Base-by-base conservation (phyloP, 2,329 filamentous ascomycete species). In the Parascedosporium putredinis region DNA sequence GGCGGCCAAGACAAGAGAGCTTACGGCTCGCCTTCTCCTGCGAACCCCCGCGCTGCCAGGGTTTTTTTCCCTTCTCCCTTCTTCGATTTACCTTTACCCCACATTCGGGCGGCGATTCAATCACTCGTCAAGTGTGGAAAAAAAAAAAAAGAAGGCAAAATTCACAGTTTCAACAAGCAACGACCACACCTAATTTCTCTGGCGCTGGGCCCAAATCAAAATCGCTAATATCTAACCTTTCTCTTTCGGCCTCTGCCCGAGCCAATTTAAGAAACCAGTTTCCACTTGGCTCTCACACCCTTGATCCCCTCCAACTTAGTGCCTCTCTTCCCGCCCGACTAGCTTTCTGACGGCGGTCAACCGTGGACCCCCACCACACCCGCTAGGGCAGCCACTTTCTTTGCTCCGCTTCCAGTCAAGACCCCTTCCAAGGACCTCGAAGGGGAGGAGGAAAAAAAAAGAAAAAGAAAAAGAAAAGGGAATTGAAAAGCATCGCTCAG, bases 31-130 rank as follows among this genome's bases (percentile, higher is more conserved):
- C 24, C 24, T 43, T 38, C 33, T 24, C 33, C 33, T 14, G 4
- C 31, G 34, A 38, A 47, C 29, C 47, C 34, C 47, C 47, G 24
- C 36, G 47, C 47, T 27, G 45, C 45, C 54, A 47, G 47, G 43
- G 52, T 16, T 16, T 16, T 23, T 23, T 49, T 47, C n/a, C n/a
- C n/a, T n/a, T n/a, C n/a, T 50, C 49, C 51, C 45, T 51, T 50
- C 51, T n/a, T 31, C 44, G 44, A 34, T 36, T 50, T 36, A 22
- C 42, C 18, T 34, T 36, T 45, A 45, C 38, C 48, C 40, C 40
- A 50, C 40, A 45, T 50, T 27, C 42, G 29, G 20, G 18, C 48
- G 29, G 18, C 48, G 42, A 44, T 43, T 29, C 27, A 36, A 36
- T 38, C 42, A n/a, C n/a, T n/a, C n/a, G n/a, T n/a, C n/a, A n/a